Base-by-base conservation (phyloP, 768 basidiomycete species). In the Hericium coralloides region DNA sequence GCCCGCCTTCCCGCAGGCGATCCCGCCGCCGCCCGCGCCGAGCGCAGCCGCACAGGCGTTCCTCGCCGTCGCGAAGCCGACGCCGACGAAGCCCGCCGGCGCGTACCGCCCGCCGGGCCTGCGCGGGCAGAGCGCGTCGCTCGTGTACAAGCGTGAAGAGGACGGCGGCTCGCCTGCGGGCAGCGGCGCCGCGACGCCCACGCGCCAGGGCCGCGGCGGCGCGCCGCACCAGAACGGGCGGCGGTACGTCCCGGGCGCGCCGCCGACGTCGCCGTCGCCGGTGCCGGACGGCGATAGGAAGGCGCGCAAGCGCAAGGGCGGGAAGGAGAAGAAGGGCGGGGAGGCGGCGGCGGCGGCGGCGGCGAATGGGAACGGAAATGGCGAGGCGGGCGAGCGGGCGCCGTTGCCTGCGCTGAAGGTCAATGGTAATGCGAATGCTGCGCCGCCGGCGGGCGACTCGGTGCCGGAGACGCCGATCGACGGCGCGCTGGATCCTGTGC, bases 91-190 rank as follows among this genome's bases (percentile, higher is more conserved):
- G 63, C 80, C 90, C 1, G 83, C 87, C 0, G 95, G 92, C 17
- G 91, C 95, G 0, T 98, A 98, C 70, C 79, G 95, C 0, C 95
- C 95, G 0, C 95, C 94, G 12, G 94, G 94, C 12, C 93, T 94
- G 1, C 80, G 95, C 5, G 95, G 95, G 0, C 78, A 89, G 0
- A 83, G 88, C 48, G 94, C 95, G 1, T 92, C 95, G 0, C 77
- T 84, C 2, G 89, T 89, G 38, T 98, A 87, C 75, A 93, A 89
- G 71, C 81, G 95, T 17, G 92, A 94, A 67, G 95, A 97, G 60
- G 92, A 95, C 65, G 90, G 89, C 39, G 90, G 87, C 2, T 72
- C 76, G 2, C 77, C 83, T 2, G 59, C 56, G 23, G 61, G 61
- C n/a, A 79, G 71, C 57, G 84, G 83, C 9, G 76, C 72, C 18